Evolutionary conservation across 768 basidiomycete genomes (phyloP).

Genomic region (Calvatia gigantea): DNA sequence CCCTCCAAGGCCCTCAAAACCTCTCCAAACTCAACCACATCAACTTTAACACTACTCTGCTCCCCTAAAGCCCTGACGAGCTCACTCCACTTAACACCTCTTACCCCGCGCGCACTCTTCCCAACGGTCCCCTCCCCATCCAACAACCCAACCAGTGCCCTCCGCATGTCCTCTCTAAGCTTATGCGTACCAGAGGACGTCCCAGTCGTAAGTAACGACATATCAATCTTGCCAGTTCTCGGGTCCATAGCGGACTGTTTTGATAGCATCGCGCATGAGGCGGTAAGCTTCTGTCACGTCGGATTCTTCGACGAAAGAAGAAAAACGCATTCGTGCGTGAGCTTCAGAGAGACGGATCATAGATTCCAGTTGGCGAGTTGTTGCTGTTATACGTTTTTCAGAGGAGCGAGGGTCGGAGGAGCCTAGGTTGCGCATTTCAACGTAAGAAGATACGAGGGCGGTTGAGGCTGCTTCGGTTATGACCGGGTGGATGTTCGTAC

Average conservation of each 20-base stretch:
- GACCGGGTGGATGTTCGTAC: constrained; percentile 78
- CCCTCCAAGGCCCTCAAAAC: constrained; percentile 76
- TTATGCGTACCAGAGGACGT: constrained; percentile 84
- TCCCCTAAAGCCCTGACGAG: constrained; percentile 73
- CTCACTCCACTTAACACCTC: constrained; percentile 79
- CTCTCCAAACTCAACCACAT: constrained; percentile 76
- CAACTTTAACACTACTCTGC: constrained; percentile 83
- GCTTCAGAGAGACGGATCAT: constrained; percentile 97
- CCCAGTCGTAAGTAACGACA: constrained; percentile 93
- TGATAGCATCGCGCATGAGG: constrained; percentile 96
- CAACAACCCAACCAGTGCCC: constrained; percentile 68
- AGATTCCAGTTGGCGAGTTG: constrained; percentile 94
- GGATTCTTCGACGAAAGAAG: constrained; percentile 74
- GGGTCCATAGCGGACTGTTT: constrained; percentile 95
- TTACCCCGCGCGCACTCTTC: constrained; percentile 57
- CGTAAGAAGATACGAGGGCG: constrained; percentile 86
- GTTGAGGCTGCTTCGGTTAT: constrained; percentile 83
- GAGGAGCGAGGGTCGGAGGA: constrained; percentile 73
- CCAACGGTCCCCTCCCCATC: constrained; percentile 40
- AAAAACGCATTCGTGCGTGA: constrained; percentile 95
- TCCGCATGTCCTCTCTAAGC: constrained; percentile 85
- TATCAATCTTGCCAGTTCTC: constrained; percentile 94
- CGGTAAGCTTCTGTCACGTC: constrained; percentile 91
- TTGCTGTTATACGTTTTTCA: constrained; percentile 96
- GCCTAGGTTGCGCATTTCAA: constrained; percentile 91